Conservation (phyloP, 2,329 filamentous ascomycete species). For the Tolypocladium inflatum region DNA sequence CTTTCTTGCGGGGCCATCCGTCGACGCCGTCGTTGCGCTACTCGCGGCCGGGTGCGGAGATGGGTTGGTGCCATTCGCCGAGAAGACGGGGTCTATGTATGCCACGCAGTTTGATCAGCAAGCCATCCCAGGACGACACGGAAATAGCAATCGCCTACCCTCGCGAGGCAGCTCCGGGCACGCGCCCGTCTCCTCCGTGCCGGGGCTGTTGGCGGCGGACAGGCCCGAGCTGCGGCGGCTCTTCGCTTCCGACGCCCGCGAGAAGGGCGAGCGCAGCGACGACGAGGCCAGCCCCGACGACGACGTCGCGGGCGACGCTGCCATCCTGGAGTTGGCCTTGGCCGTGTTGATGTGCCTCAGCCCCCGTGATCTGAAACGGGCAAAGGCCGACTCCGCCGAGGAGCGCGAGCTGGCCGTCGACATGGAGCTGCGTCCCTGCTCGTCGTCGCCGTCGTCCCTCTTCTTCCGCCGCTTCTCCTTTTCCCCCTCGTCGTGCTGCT, state of each 20-base stretch:
- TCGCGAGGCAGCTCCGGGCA: background rate
- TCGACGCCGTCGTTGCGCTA: background rate
- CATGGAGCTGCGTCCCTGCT: constrained; percentile 19
- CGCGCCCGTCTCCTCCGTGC: background rate
- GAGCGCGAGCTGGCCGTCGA: constrained; percentile 36
- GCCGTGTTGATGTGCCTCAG: constrained; percentile 12
- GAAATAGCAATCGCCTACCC: background rate
- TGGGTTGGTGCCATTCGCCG: background rate
- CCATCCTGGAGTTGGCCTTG: constrained; percentile 8
- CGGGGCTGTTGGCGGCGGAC: background rate
- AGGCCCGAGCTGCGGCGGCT: constrained; percentile 15
- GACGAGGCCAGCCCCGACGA: constrained; percentile 16
- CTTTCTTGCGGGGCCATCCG: background rate
- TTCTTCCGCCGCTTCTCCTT: constrained; percentile 1
- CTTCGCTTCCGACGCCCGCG: constrained; percentile 12
- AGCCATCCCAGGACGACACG: background rate
- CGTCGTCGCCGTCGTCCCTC: background rate
- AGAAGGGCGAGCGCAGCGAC: constrained; percentile 14
- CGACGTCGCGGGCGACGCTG: constrained; percentile 3
- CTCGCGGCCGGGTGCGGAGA: background rate
- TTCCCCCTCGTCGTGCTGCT: constrained; percentile 14
- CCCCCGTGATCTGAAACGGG: constrained; percentile 32
- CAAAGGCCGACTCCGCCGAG: constrained; percentile 27
- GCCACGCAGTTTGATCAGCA: background rate
- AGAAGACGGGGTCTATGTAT: background rate